A percentile compares a stretch with the other conserved stretches of the same genome.
phyloP scores from a whole-genome alignment of 345 rosid genomes.

The Draba incana region DNA sequence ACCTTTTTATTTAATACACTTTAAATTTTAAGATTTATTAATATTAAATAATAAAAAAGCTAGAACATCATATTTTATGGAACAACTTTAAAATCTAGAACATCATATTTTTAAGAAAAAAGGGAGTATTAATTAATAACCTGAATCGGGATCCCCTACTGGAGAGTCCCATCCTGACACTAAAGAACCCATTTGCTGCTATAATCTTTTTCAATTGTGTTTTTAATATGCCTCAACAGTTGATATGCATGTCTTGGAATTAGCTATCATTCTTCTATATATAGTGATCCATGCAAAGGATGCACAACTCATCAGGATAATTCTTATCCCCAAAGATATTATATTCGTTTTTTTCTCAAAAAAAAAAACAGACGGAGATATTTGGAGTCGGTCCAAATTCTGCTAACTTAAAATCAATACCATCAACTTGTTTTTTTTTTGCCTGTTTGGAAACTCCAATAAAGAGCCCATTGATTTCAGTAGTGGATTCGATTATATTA shows the following conservation, averaged over 20 bases:
- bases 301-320: slow-evolving; percentile 20
- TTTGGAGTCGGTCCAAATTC: slow-evolving; percentile 14
- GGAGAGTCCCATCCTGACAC: slow-evolving; percentile 96
- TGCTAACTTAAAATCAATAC: neutral
- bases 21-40: no score
- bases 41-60: no score
- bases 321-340: slow-evolving; percentile 20
- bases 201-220: neutral
- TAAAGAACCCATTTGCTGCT: slow-evolving; percentile 80
- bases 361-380: no score
- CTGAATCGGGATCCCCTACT: slow-evolving; percentile 49
- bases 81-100: no score
- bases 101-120: no score
- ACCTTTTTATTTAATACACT: no score
- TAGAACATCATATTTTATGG: no score
- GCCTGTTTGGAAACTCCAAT: slow-evolving; percentile 1
- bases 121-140: slow-evolving; percentile 49
- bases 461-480: slow-evolving; percentile 33
- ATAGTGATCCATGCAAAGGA: slow-evolving; percentile 25
- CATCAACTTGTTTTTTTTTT: neutral
- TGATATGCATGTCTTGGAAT: neutral
- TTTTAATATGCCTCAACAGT: neutral
- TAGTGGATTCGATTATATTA: slow-evolving; percentile 14
- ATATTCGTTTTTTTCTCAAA: no score
- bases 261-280: slow-evolving; percentile 2